Base-by-base conservation (phyloP, 495 filamentous ascomycete genomes). In the Hyaloscypha variabilis region DNA sequence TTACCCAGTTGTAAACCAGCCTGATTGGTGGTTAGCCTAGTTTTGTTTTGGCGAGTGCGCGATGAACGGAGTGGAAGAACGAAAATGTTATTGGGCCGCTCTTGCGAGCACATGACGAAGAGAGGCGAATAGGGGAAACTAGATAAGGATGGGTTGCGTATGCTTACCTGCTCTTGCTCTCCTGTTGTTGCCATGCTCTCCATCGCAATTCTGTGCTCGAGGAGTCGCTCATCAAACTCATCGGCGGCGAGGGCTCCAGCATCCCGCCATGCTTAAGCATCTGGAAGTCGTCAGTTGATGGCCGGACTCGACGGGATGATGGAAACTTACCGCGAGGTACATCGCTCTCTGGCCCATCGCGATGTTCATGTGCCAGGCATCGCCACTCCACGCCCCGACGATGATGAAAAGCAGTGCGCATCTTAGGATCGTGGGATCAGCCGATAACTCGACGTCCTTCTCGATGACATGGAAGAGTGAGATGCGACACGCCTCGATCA, bases 311-410 rank as follows among this genome's bases (percentile, higher is more conserved):
- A 13, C 6, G 14, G 8, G n/a, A 34, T 21, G 30, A 57, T 51
- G 17, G 23, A 25, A 61, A 68, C 80, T 77, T 73, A 88, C 86
- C 64, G 84, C 81, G 58, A 87, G 81, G 67, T 89, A 89, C 85
- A 88, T 88, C 51, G 82, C 84, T 30, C 85, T 80, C 70, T 89
- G 87, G n/a, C 87, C 87, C 83, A 87, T 87, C 28, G 85, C 83
- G 55, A 88, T 88, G 66, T 88, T 86, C 85, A 90, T 90, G 53
- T 87, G 85, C 85, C 86, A 88, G 70, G 88, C 88, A 71, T 90
- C 87, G 54, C 87, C 86, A 69, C 85, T 85, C 87, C 87, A 90
- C 0, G 82, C 83, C 6, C 83, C 86, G 11, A 87, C 77, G 2
- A 87, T 76, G 1, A 80, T 84, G 71, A 88, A 88, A 13, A 90